phyloP scores from a whole-genome alignment of 768 basidiomycete species.

The Pulveroboletus sp. region DNA sequence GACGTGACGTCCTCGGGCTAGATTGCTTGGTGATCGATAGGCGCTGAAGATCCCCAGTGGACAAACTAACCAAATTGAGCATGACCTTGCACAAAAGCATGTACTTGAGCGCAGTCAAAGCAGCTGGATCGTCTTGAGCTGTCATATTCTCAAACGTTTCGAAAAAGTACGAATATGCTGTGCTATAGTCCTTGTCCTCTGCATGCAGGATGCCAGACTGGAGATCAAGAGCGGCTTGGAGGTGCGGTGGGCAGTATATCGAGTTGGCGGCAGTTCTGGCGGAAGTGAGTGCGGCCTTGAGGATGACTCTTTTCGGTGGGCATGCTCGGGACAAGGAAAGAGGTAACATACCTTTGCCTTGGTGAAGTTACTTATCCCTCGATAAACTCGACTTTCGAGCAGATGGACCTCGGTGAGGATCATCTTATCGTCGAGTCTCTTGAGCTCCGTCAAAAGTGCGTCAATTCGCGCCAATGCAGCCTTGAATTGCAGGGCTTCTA shows the following conservation, averaged over 20 bases:
- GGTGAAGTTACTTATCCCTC: conserved; percentile 82
- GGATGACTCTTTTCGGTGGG: background rate
- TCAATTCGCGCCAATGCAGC: conserved; percentile 81
- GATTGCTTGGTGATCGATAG: background rate
- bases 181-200: conserved; percentile 97
- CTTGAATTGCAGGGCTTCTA: conserved; percentile 73
- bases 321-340: background rate
- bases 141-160: conserved; percentile 92
- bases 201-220: conserved; percentile 85
- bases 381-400: conserved; percentile 86
- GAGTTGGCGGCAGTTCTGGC: conserved; percentile 92
- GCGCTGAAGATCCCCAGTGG: background rate
- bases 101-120: conserved; percentile 88
- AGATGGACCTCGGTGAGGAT: conserved; percentile 96
- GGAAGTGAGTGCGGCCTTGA: conserved; percentile 79
- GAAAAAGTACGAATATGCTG: conserved; percentile 95
- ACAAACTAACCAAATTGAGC: conserved; percentile 75
- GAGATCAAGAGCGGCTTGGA: conserved; percentile 58
- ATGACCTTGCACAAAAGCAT: conserved; percentile 99
- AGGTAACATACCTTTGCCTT: conserved; percentile 70
- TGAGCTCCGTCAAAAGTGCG: conserved; percentile 83
- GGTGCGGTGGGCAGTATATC: conserved; percentile 83
- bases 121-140: conserved; percentile 67
- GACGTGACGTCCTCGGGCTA: conserved; percentile 93
- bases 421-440: conserved; percentile 94